Conservation (phyloP, 1,284 basidiomycete species). For the Blastosporella zonata region DNA sequence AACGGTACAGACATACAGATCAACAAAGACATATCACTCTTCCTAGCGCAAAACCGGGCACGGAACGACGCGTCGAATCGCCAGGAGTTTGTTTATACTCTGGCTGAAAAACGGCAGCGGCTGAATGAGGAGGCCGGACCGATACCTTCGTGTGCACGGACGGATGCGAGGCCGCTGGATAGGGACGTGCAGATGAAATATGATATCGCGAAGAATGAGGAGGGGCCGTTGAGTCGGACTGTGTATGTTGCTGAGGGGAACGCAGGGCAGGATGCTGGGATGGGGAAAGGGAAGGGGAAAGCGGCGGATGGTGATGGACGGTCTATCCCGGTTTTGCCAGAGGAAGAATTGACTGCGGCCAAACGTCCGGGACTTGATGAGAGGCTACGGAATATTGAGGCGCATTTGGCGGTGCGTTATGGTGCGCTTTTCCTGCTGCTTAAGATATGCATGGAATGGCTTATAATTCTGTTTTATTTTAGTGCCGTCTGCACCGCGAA, state of each 20-base stretch:
- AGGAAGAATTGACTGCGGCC: conserved; percentile 34
- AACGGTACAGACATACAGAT: conserved; percentile 39
- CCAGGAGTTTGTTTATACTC: conserved; percentile 62
- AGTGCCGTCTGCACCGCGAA: conserved; percentile 71
- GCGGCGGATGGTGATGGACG: too few species aligned
- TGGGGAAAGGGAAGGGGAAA: not conserved
- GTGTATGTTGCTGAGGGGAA: conserved; percentile 9
- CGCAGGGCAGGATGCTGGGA: conserved; percentile 7
- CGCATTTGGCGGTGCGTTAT: conserved; percentile 68
- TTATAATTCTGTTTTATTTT: not conserved
- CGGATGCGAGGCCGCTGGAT: conserved; percentile 66
- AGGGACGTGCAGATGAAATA: conserved; percentile 78
- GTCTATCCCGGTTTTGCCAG: conserved; percentile 11
- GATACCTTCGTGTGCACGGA: conserved; percentile 60
- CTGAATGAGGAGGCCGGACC: conserved; percentile 22
- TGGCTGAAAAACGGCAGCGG: conserved; percentile 50
- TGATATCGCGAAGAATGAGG: conserved; percentile 76
- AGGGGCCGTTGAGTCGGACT: conserved; percentile 68
- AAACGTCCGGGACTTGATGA: conserved; percentile 59
- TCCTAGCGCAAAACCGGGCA: conserved; percentile 65
- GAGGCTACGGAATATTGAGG: conserved; percentile 61
- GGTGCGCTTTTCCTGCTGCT: conserved; percentile 39
- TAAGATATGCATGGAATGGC: not conserved
- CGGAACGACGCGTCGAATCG: conserved; percentile 74
- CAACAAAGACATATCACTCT: conserved; percentile 64